Base-by-base conservation (phyloP, 129 eudicot species). In the Pseudognaphalium luteoalbum region DNA sequence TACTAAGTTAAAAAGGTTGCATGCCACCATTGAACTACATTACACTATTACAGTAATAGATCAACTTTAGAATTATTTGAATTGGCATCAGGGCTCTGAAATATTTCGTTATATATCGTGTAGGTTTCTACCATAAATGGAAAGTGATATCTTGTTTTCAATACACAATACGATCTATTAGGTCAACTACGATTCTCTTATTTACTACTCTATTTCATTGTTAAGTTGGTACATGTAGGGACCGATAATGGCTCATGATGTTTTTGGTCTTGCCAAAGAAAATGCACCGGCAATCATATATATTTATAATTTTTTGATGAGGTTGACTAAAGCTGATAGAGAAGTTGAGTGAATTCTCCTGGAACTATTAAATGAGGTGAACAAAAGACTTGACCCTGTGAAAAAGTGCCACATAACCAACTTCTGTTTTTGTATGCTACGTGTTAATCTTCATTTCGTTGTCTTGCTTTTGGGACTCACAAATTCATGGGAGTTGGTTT, bases 221-320 rank as follows among this genome's bases (percentile, higher is more conserved):
- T 35, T 35, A 35, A 35, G 41, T 35, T 35, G 41, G 9, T 35
- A 35, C 66, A 28, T 70, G 58, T 64, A 92, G 97, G 98, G 98
- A 34, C 97, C 97, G 0, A 68, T 97, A 72, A 93, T 94, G 98
- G 97, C 91, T 8, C 97, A 97, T 82, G 98, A 94, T 82, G 91
- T 91, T 6, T 94, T 93, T 58, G 96, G 93, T 4, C 91, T 93
- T 41, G 96, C 97, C 44, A 90, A 90, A 84, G 97, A 93, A 80
- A 90, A 93, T 52, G 97, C 98, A 3, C 96, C 96, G 57, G 96
- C 96, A 54, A 93, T 93, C 7, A 35, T 35, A 32, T 35, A 35
- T 39, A 90, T 93, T 32, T 25, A 0, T 25, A 25, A 76, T 93
- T 90, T 73, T 87, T 93, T 35, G 98, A 93, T 73, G 97, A 90